Evolutionary conservation across 106 monocot species (phyloP).

Genomic region (Triglochin maritima): DNA sequence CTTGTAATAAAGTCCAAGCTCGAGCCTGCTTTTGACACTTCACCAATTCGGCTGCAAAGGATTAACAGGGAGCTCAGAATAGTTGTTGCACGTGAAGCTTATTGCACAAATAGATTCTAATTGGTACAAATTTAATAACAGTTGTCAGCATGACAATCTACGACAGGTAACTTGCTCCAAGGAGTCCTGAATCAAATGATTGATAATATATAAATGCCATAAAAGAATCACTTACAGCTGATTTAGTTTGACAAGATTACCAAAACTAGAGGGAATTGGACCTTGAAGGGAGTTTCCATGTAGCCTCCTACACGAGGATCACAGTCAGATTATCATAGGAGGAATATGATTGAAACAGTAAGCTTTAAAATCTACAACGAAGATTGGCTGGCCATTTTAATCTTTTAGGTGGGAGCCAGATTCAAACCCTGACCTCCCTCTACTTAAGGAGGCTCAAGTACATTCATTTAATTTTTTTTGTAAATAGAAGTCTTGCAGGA

Average conservation of each 20-base stretch:
- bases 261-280: constrained; percentile 16
- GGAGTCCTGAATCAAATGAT: not conserved
- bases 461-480: no score
- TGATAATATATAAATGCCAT: not conserved
- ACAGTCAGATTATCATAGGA: no score
- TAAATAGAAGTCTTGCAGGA: not conserved
- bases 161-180: not conserved
- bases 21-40: not conserved
- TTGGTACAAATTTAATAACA: not conserved
- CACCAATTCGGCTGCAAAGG: constrained; percentile 3
- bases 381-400: no score
- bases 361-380: no score
- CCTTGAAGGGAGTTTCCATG: constrained; percentile 19
- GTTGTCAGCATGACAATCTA: not conserved
- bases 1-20: not conserved
- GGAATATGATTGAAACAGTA: no score
- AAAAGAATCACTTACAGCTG: constrained; percentile 7
- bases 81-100: not conserved
- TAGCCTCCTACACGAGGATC: constrained; percentile 4
- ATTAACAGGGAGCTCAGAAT: not conserved
- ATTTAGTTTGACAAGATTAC: constrained; percentile 5
- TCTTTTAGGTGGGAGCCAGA: no score
- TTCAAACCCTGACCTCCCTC: no score
- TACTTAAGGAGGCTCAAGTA: no score
- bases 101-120: not conserved